phyloP scores from a whole-genome alignment of 441 rosid species.

The Mallotus japonicus region DNA sequence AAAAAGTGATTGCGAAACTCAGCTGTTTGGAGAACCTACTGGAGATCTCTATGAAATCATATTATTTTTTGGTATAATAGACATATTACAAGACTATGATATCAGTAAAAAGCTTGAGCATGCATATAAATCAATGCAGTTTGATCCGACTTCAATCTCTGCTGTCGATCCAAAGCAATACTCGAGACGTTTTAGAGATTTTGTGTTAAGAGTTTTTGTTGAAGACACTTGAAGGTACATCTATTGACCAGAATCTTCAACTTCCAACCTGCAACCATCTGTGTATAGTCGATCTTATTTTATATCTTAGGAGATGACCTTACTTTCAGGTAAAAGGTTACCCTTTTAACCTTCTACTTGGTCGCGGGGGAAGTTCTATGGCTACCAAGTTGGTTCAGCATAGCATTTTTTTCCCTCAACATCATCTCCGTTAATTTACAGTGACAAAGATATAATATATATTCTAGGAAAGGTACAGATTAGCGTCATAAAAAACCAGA shows the following conservation, averaged over 20 bases:
- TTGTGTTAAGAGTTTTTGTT: slow-evolving; percentile 73
- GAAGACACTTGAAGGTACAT: slow-evolving; percentile 48
- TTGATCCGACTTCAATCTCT: slow-evolving; percentile 90
- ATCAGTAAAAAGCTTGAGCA: slow-evolving; percentile 99
- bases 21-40: slow-evolving; percentile 78
- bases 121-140: slow-evolving; percentile 93
- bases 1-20: slow-evolving; percentile 55
- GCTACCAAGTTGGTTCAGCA: slow-evolving; percentile 13
- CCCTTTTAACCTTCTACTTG: background rate
- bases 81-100: slow-evolving; percentile 93
- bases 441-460: slow-evolving; percentile 16
- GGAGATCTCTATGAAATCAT: slow-evolving; percentile 77
- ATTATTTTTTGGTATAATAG: slow-evolving; percentile 82
- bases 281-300: slow-evolving; percentile 19
- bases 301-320: slow-evolving; percentile 19
- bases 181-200: slow-evolving; percentile 87
- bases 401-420: slow-evolving; percentile 12
- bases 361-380: slow-evolving; percentile 10
- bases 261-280: slow-evolving; percentile 19
- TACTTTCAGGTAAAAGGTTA: slow-evolving; percentile 14
- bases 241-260: slow-evolving; percentile 13
- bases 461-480: slow-evolving; percentile 27
- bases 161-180: slow-evolving; percentile 98
- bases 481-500: slow-evolving; percentile 16
- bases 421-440: slow-evolving; percentile 24